Base-by-base conservation (phyloP, 2,329 filamentous ascomycete species). In the Knufia fluminis region DNA sequence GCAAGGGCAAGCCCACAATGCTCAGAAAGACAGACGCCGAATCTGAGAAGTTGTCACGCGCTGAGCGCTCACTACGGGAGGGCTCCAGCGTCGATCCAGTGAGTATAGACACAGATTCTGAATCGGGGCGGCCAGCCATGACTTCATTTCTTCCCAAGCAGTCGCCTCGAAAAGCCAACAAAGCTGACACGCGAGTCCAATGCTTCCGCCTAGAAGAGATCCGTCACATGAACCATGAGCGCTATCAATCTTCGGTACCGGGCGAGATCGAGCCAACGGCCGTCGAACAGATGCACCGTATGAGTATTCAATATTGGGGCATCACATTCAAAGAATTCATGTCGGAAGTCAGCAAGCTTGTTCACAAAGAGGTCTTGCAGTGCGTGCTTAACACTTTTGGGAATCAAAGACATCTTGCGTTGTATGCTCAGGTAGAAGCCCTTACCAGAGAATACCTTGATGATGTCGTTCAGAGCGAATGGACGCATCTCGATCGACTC, bases 271-370 rank as follows among this genome's bases (percentile, higher is more conserved):
- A 80, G 0, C 73, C 77, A 0, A 75, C 78, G 32, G 79, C 83
- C 0, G 79, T 82, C 19, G 74, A 80, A 23, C 69, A 70, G 0
- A 68, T 85, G 14, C 79, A 77, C 40, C 67, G 71, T 14, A 66
- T 76, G n/a, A 75, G 76, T 0, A 74, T 85, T 1, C 60, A 63
- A 6, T 74, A 77, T 1, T 86, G 83, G 83, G 60, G 71, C 1
- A 58, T 59, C 0, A 79, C 80, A 0, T 69, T 82, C 41, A 60
- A 71, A 0, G 67, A 52, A 0, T 71, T 72, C 23, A 52, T 72
- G 1, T 36, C 42, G 1, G 54, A 57, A 0, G 63, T 64, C 0
- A 42, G 24, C 22, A 33, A 43, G 26, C 8, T 33, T 14, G 24
- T 49, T 2, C 9, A 24, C n/a, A 17, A 43, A 4, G 19, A 49